phyloP scores from a whole-genome alignment of 2,329 filamentous ascomycete species.

The Thelonectria blattea region DNA sequence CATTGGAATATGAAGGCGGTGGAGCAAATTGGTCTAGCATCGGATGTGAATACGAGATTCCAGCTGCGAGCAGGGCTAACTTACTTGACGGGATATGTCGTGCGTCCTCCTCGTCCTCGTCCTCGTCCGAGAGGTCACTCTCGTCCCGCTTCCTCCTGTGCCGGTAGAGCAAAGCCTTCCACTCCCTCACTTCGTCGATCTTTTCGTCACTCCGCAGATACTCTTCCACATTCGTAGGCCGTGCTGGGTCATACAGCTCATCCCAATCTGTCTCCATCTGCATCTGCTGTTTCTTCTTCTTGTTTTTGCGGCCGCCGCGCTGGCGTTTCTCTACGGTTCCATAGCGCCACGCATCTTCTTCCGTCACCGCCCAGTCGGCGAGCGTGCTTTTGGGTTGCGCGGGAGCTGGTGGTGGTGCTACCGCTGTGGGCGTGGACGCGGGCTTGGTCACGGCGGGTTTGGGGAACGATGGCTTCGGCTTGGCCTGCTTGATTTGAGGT shows the following conservation, averaged over 20 bases:
- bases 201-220: conserved; percentile 86
- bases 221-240: conserved; percentile 84
- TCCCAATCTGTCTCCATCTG: conserved; percentile 80
- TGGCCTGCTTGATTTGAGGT: conserved; percentile 66
- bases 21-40: conserved; percentile 64
- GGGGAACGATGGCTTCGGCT: conserved; percentile 65
- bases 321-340: conserved; percentile 67
- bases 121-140: conserved; percentile 49
- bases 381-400: conserved; percentile 68
- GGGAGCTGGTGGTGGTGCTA: conserved; percentile 42
- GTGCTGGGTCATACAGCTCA: conserved; percentile 84
- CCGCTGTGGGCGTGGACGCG: conserved; percentile 38
- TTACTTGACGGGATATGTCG: conserved; percentile 43
- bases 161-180: conserved; percentile 82
- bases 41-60: conserved; percentile 27
- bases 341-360: conserved; percentile 83
- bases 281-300: conserved; percentile 68
- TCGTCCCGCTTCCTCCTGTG: conserved; percentile 60
- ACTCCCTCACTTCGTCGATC: conserved; percentile 78
- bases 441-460: conserved; percentile 48
- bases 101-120: conserved; percentile 45
- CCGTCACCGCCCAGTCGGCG: conserved; percentile 79
- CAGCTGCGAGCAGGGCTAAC: conserved; percentile 13
- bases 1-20: conserved; percentile 61
- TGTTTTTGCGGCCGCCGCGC: conserved; percentile 79